Conservation (phyloP, 345 rosid genomes). For the Salix koriyanagi region DNA sequence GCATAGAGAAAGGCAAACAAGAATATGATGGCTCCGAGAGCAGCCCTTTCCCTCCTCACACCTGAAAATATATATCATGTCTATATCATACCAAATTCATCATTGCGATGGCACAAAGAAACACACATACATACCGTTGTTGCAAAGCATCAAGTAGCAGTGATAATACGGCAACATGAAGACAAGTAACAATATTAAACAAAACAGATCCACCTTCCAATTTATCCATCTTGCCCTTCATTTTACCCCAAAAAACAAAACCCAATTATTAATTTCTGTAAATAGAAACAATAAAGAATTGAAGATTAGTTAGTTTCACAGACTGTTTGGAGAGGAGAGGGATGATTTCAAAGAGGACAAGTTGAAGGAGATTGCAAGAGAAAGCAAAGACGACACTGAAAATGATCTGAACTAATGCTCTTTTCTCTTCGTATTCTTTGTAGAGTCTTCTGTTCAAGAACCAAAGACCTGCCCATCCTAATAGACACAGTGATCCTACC, state of each 20-base stretch:
- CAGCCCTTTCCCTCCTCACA: slow-evolving; percentile 87
- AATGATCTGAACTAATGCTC: slow-evolving; percentile 84
- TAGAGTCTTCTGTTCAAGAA: slow-evolving; percentile 76
- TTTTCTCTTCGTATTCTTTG: slow-evolving; percentile 95
- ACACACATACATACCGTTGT: slow-evolving; percentile 51
- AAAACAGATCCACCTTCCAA: slow-evolving; percentile 94
- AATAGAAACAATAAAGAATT: neutral
- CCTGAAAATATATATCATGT: slow-evolving; percentile 34
- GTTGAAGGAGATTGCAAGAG: slow-evolving; percentile 93
- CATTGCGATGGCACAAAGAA: too few species aligned
- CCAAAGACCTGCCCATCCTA: slow-evolving; percentile 92
- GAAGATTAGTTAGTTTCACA: neutral
- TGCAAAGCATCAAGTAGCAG: slow-evolving; percentile 94
- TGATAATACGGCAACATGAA: slow-evolving; percentile 96
- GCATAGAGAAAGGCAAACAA: slow-evolving; percentile 84
- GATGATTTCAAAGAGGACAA: slow-evolving; percentile 91
- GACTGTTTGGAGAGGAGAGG: slow-evolving; percentile 88
- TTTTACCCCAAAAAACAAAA: neutral
- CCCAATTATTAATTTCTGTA: neutral
- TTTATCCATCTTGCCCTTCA: slow-evolving; percentile 87
- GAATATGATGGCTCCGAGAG: slow-evolving; percentile 80
- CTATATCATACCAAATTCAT: too few species aligned
- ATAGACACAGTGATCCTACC: slow-evolving; percentile 51
- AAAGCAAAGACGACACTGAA: slow-evolving; percentile 93
- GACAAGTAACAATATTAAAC: slow-evolving; percentile 82